phyloP scores from a whole-genome alignment of 2,329 filamentous ascomycete genomes.

The Bimuria novae-zelandiae region DNA sequence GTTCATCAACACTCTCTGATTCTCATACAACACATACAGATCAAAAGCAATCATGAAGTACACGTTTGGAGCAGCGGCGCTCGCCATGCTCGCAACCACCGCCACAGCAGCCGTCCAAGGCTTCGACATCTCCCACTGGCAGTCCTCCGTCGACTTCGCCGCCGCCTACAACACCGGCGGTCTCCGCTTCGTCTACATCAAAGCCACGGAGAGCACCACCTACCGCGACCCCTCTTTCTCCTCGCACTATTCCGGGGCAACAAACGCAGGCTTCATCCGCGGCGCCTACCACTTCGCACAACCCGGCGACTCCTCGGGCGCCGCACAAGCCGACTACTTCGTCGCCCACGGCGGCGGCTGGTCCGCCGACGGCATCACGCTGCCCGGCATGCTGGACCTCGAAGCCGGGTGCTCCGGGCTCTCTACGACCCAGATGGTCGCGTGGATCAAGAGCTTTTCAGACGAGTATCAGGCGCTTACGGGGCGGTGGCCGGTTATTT shows the following conservation, averaged over 20 bases:
- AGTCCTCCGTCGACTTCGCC: conserved; percentile 36
- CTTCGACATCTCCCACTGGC: conserved; percentile 44
- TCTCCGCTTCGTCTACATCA: conserved; percentile 43
- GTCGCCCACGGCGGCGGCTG: conserved; percentile 59
- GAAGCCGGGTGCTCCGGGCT: conserved; percentile 22
- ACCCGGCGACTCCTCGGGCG: conserved; percentile 51
- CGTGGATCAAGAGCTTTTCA: conserved; percentile 44
- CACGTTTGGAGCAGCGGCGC: not conserved
- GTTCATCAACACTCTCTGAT: not conserved
- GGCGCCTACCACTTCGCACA: conserved; percentile 63
- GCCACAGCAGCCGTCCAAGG: conserved; percentile 26
- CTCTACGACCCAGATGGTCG: conserved; percentile 47
- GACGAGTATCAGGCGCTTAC: conserved; percentile 51
- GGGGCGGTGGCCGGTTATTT: conserved; percentile 58
- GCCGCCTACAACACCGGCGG: conserved; percentile 39
- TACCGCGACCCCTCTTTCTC: conserved; percentile 51
- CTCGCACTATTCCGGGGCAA: conserved; percentile 56
- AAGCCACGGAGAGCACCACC: conserved; percentile 57
- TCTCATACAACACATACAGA: not conserved
- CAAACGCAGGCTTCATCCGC: conserved; percentile 58
- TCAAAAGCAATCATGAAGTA: conserved; percentile 8
- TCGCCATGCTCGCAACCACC: conserved; percentile 8
- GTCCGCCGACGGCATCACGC: conserved; percentile 58
- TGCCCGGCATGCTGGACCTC: conserved; percentile 61
- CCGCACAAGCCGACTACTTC: conserved; percentile 59